Evolutionary conservation across 1,284 basidiomycete genomes (phyloP).

Genomic region (Caloboletus firmus): DNA sequence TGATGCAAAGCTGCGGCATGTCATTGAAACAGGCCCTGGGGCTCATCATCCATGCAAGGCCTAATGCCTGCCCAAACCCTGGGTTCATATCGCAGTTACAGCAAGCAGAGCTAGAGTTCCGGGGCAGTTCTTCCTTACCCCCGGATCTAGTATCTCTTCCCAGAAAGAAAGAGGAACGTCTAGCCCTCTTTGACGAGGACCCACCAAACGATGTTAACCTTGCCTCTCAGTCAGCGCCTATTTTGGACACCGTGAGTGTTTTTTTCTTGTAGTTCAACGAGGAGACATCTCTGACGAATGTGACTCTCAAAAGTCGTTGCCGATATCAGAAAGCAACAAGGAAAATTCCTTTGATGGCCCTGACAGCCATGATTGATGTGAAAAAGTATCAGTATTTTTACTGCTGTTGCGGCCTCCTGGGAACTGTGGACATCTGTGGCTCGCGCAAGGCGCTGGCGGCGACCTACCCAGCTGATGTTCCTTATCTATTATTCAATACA

Average conservation of each 20-base stretch:
- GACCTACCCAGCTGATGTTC: too few species aligned
- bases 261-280: background rate
- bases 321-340: background rate
- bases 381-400: background rate
- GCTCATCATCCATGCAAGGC: slow-evolving; percentile 6
- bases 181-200: slow-evolving; percentile 8
- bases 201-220: background rate
- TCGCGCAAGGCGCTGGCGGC: background rate
- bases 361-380: background rate
- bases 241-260: background rate
- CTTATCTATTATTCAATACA: background rate
- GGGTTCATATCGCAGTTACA: slow-evolving; percentile 9
- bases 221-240: background rate
- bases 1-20: slow-evolving; percentile 8
- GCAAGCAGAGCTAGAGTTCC: background rate
- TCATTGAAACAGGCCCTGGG: slow-evolving; percentile 7
- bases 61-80: slow-evolving; percentile 8
- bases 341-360: background rate
- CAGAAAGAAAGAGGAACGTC: slow-evolving; percentile 5
- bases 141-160: background rate
- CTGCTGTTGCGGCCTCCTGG: background rate
- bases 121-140: slow-evolving; percentile 3
- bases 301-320: background rate
- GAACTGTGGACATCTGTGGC: too few species aligned
- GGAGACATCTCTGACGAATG: background rate